phyloP scores from a whole-genome alignment of 768 basidiomycete genomes.

The Jaapia argillacea region DNA sequence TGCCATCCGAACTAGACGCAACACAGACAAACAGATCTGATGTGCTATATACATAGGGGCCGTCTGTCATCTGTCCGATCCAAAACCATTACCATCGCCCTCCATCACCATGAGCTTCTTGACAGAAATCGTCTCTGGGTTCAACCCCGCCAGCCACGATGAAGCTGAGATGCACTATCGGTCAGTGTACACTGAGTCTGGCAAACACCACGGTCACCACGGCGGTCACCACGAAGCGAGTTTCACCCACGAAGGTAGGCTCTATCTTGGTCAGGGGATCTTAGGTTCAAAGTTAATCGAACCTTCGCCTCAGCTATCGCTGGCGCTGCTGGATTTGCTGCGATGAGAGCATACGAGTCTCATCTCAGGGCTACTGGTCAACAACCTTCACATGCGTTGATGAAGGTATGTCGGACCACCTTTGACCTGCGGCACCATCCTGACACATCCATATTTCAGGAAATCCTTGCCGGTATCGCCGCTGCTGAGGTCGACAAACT shows the following conservation, averaged over 20 bases:
- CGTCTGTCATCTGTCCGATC: too few species aligned
- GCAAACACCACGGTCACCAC: conserved; percentile 1
- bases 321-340: conserved; percentile 26
- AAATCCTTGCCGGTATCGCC: conserved; percentile 25
- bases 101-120: too few species aligned
- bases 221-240: conserved; percentile 12
- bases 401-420: conserved; percentile 13
- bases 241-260: conserved; percentile 12
- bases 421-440: not conserved
- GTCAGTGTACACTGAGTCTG: too few species aligned
- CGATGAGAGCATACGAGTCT: conserved; percentile 28
- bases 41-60: too few species aligned
- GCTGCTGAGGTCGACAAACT: too few species aligned
- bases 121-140: too few species aligned
- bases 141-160: too few species aligned
- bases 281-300: not conserved
- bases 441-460: conserved; percentile 7
- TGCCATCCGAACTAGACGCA: too few species aligned
- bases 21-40: too few species aligned
- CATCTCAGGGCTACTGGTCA: conserved; percentile 21
- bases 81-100: too few species aligned
- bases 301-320: conserved; percentile 7
- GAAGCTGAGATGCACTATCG: too few species aligned
- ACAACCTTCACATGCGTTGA: conserved; percentile 17
- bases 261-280: not conserved